Evolutionary conservation across 2,329 filamentous ascomycete species (phyloP).

Genomic region (Achaetomium macrosporum): DNA sequence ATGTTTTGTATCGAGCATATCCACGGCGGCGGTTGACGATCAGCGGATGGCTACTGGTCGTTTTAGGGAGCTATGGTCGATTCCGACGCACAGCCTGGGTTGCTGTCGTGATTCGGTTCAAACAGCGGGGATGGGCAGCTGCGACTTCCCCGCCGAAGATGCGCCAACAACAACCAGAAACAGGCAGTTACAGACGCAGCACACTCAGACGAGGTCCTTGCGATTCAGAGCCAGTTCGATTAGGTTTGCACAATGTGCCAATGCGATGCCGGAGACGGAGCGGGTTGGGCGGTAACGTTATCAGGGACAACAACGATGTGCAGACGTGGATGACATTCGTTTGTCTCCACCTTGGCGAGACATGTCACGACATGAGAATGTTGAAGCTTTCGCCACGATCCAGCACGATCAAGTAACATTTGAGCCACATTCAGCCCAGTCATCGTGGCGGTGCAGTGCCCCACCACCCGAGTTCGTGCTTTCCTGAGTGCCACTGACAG

Average conservation of each 20-base stretch:
- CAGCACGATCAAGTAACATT: not conserved
- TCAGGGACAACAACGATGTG: conserved; percentile 2
- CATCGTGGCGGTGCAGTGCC: not conserved
- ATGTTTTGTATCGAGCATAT: conserved; percentile 55
- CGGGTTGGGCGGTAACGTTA: too few relatives aligned
- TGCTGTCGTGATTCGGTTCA: not conserved
- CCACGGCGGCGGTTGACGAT: conserved; percentile 29
- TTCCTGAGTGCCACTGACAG: not conserved
- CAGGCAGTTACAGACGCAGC: not conserved
- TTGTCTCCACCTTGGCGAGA: conserved; percentile 16
- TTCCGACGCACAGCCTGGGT: not conserved
- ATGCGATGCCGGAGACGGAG: not conserved
- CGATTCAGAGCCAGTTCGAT: not conserved
- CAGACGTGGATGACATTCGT: conserved; percentile 23
- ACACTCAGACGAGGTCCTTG: not conserved
- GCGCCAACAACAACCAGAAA: not conserved
- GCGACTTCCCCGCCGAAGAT: conserved; percentile 3
- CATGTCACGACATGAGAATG: not conserved
- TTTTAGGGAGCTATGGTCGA: not conserved
- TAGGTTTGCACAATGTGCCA: not conserved
- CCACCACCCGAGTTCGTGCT: not conserved
- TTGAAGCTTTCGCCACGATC: conserved; percentile 16
- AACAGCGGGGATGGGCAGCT: not conserved
- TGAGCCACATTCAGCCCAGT: not conserved
- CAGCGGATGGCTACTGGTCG: not conserved